Evolutionary conservation across 768 basidiomycete genomes (phyloP).

Genomic region (Macrolepiota fuliginosa): DNA sequence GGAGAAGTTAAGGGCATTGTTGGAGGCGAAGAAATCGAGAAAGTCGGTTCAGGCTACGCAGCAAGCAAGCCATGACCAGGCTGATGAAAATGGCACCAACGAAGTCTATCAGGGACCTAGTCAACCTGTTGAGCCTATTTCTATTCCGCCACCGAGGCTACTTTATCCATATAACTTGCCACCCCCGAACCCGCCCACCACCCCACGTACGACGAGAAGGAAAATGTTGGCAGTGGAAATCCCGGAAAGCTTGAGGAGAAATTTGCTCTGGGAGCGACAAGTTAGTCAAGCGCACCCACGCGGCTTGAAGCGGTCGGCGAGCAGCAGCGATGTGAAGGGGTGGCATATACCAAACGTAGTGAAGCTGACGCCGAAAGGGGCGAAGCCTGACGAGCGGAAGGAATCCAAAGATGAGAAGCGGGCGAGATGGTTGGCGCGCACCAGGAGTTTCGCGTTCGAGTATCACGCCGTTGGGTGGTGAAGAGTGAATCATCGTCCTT

Average conservation of each 20-base stretch:
- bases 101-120: conserved; percentile 11
- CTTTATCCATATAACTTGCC: conserved; percentile 76
- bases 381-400: conserved; percentile 15
- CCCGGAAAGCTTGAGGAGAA: conserved; percentile 78
- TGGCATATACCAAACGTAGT: conserved; percentile 38
- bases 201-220: conserved; percentile 82
- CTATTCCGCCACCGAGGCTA: conserved; percentile 45
- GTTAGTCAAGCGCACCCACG: conserved; percentile 52
- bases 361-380: conserved; percentile 36
- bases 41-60: conserved; percentile 20
- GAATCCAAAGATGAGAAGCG: conserved; percentile 39
- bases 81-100: conserved; percentile 16
- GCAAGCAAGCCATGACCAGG: conserved; percentile 11
- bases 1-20: conserved; percentile 52
- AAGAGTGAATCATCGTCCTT: neutral
- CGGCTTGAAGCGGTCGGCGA: conserved; percentile 29
- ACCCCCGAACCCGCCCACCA: conserved; percentile 60
- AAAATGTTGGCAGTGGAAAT: conserved; percentile 84
- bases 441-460: conserved; percentile 68
- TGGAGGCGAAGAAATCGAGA: conserved; percentile 47
- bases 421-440: conserved; percentile 50
- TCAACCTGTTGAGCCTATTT: conserved; percentile 31
- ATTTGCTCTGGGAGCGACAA: conserved; percentile 79
- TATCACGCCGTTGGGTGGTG: conserved; percentile 69
- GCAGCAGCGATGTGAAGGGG: conserved; percentile 27